Evolutionary conservation across 2,329 filamentous ascomycete species (phyloP).

Genomic region (Chalaropsis ovoidea): DNA sequence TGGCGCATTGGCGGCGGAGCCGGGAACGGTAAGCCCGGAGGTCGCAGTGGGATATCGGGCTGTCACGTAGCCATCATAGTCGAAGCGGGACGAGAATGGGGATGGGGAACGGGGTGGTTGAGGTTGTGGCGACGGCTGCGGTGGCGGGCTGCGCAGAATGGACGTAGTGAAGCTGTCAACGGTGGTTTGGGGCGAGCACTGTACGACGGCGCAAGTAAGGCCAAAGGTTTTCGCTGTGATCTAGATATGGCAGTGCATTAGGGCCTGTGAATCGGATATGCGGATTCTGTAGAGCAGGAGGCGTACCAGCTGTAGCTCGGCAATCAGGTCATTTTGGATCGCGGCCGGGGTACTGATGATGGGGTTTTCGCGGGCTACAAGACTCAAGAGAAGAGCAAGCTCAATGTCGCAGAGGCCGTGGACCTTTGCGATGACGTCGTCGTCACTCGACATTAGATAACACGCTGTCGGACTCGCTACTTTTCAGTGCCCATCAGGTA

Average conservation of each 20-base stretch:
- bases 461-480: conserved; percentile 19
- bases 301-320: conserved; percentile 60
- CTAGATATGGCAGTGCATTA: conserved; percentile 33
- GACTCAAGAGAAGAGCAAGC: conserved; percentile 70
- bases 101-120: conserved; percentile 29
- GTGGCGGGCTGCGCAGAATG: conserved; percentile 44
- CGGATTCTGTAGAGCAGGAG: background rate
- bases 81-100: conserved; percentile 27
- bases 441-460: conserved; percentile 49
- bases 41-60: conserved; percentile 30
- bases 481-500: conserved; percentile 4
- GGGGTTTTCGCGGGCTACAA: conserved; percentile 76
- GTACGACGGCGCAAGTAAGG: conserved; percentile 57
- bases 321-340: conserved; percentile 53
- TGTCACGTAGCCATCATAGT: conserved; percentile 28
- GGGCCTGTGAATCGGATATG: background rate
- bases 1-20: conserved; percentile 28
- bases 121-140: background rate
- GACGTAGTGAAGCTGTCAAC: conserved; percentile 70
- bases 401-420: conserved; percentile 78
- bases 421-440: conserved; percentile 55
- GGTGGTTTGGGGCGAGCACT: conserved; percentile 63
- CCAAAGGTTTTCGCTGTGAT: conserved; percentile 62
- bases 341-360: conserved; percentile 62
- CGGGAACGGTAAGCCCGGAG: conserved; percentile 28